Percentiles rank a stretch among this genome's conserved stretches.
phyloP scores from a whole-genome alignment of 2,329 filamentous ascomycete genomes.

The Periconia macrospinosa region DNA sequence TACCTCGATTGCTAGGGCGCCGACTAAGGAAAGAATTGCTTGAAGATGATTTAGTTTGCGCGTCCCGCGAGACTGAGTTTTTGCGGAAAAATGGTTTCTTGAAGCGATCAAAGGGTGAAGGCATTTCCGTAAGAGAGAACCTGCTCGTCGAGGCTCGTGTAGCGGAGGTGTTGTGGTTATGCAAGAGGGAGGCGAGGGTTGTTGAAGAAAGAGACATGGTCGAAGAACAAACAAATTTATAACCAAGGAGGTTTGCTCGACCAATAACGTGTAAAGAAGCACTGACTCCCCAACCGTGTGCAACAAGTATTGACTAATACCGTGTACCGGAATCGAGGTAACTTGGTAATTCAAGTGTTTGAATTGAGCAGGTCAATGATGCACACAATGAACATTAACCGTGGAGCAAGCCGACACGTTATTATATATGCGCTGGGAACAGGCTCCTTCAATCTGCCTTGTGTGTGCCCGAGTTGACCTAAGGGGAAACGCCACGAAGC shows the following conservation, averaged over 20 bases:
- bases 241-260: too few species aligned
- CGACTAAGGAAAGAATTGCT: constrained; percentile 23
- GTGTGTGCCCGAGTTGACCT: neutral
- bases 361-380: too few species aligned
- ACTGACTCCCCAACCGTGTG: too few species aligned
- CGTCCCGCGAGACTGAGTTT: constrained; percentile 13
- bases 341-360: too few species aligned
- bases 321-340: too few species aligned
- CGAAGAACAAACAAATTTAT: constrained; percentile 1
- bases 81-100: constrained; percentile 27
- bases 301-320: too few species aligned
- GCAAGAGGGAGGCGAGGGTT: neutral
- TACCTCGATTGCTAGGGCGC: constrained; percentile 38
- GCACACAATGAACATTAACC: too few species aligned
- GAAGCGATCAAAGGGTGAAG: constrained; percentile 18
- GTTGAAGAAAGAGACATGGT: neutral
- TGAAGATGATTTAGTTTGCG: constrained; percentile 2
- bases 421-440: too few species aligned
- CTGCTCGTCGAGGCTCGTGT: constrained; percentile 1
- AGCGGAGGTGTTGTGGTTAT: neutral
- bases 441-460: neutral
- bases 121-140: constrained; percentile 9
- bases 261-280: too few species aligned
- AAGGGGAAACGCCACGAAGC: too few species aligned
- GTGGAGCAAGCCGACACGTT: too few species aligned